A percentile compares a stretch with the other conserved stretches of the same genome.
phyloP scores from a whole-genome alignment of 1,284 basidiomycete genomes.

The Ceratorhiza oryzae-sativae region DNA sequence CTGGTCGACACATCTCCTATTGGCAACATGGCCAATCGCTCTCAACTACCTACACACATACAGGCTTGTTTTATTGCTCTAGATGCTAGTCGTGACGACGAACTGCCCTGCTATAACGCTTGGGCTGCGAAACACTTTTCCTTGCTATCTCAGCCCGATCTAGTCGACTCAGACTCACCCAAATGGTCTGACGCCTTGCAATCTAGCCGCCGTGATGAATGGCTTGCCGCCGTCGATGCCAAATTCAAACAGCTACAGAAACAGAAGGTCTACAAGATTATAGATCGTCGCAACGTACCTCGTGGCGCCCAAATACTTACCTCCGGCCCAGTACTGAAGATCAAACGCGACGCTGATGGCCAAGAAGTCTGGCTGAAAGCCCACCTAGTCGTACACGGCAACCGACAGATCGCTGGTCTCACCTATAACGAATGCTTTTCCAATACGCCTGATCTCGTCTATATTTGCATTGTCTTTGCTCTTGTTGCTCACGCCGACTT shows the following conservation, averaged over 20 bases:
- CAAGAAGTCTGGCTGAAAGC: not conserved
- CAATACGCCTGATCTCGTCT: no score
- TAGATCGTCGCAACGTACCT: not conserved
- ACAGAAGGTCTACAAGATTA: not conserved
- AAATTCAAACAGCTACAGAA: not conserved
- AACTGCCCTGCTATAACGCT: not conserved
- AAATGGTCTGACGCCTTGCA: conserved; percentile 17
- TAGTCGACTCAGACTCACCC: not conserved
- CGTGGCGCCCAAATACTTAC: not conserved
- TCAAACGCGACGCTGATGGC: not conserved
- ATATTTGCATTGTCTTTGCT: no score
- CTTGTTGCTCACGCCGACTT: no score
- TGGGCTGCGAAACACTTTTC: not conserved
- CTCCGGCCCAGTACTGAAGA: not conserved
- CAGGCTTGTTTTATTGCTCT: not conserved
- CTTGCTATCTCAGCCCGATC: not conserved
- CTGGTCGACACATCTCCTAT: not conserved
- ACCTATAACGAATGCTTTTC: no score
- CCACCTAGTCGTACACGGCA: not conserved
- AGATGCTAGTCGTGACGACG: not conserved
- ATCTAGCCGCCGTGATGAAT: not conserved
- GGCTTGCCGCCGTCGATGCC: not conserved
- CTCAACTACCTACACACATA: not conserved
- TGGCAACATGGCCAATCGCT: not conserved
- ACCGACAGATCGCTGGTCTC: no score